Base-by-base conservation (phyloP, 169 alveolate genomes). In the Plasmodium billcollinsi region DNA sequence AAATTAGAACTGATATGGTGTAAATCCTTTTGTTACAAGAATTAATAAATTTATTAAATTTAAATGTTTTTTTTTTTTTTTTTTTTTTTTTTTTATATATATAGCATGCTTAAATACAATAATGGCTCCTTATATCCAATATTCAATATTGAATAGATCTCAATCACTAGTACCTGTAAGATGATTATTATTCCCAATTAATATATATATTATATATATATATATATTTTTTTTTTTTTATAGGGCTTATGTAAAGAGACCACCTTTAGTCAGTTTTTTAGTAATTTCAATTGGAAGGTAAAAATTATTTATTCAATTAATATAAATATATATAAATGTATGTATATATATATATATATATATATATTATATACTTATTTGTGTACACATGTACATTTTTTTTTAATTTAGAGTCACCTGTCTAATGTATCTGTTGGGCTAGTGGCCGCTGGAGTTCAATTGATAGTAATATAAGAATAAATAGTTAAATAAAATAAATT, bases 201-300 rank as follows among this genome's bases (percentile, higher is more conserved):
- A 9, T 15, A 11, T 15, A 56, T 56, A 15, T 56, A 9, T 21
- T 14, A 45, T 29, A n/a, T 47, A 15, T 49, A 20, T 49, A 15
- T 49, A 20, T 3, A 59, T 39, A 39, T 50, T 61, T 66, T 26
- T 67, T 50, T 52, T 45, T 71, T 29, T 52, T 72, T 24, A 1
- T 24, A 80, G 91, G 83, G 85, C 2, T 54, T 80, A 14, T 80
- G 91, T 26, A 67, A 70, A 50, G 67, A 49, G 29, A 69, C 66
- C 24, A 80, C 74, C 12, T 80, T 80, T 69, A 80, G 15, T 50
- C 61, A 59, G 8, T 80, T 80, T 80, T 80, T 80, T 66, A 14
- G 50, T 61, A 54, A 80, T n/a, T 80, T 80, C 39, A 78, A 80
- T 33, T 80, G 91, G 91, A 80, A 80, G 52, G 91, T 80, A 69